Conservation (phyloP, 2,329 filamentous ascomycete genomes). For the Elsinoe perseae region DNA sequence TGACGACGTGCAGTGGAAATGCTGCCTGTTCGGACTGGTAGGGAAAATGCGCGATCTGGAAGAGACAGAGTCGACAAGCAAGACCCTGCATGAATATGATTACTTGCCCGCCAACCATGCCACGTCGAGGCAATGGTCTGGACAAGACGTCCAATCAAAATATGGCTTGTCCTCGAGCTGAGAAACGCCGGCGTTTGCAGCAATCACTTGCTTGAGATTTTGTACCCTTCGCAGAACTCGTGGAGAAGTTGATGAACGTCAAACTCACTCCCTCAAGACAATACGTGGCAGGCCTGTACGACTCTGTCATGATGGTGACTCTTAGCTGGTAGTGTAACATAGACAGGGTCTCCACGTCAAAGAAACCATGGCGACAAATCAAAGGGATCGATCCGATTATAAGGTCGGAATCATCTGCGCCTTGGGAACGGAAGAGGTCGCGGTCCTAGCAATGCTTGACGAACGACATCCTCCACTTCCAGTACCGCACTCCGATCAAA, state of each 20-base stretch:
- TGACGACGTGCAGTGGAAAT: too few species aligned
- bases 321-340: too few species aligned
- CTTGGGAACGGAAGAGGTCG: slow-evolving; percentile 19
- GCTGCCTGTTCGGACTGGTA: too few species aligned
- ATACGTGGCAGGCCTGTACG: too few species aligned
- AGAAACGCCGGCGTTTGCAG: too few species aligned
- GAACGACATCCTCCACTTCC: slow-evolving; percentile 14
- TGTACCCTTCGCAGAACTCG: too few species aligned
- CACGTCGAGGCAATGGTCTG: not conserved
- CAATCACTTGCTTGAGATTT: too few species aligned
- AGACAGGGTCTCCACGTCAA: not conserved
- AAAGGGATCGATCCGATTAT: not conserved
- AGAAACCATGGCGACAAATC: not conserved
- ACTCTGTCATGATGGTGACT: too few species aligned
- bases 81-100: not conserved
- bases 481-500: not conserved
- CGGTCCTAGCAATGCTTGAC: slow-evolving; percentile 20
- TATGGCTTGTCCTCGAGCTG: not conserved
- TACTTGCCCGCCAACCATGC: not conserved
- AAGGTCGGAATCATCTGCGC: slow-evolving; percentile 22
- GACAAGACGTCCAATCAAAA: not conserved
- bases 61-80: not conserved
- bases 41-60: too few species aligned
- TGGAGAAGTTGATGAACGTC: too few species aligned
- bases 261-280: too few species aligned